These are phyloP conservation scores for Sisymbrium altissimum DNA, from an alignment of 345 rosid genomes.

Conservation along the genomic window DNA sequence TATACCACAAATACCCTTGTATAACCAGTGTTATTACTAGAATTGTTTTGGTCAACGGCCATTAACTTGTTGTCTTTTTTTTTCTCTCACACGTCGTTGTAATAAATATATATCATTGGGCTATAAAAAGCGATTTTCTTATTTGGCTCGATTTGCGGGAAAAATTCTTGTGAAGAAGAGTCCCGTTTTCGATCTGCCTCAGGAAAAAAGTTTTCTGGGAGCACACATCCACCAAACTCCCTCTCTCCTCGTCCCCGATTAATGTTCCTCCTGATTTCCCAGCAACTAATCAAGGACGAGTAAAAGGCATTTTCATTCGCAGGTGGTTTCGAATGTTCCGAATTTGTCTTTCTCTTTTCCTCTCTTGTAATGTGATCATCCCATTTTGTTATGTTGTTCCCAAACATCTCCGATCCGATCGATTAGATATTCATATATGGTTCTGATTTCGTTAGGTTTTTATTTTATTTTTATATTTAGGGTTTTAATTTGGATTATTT, in stretches of 20 bases:
- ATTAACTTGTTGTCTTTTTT: not conserved
- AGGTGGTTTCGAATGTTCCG: too few relatives aligned
- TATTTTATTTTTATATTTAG: too few relatives aligned
- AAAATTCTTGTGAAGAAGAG: constrained; percentile 26
- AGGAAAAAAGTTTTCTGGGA: constrained; percentile 20
- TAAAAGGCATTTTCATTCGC: not conserved
- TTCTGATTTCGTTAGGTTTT: not conserved
- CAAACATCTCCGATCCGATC: not conserved
- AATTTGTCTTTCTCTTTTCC: too few relatives aligned
- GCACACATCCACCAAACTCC: not conserved
- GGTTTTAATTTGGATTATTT: not conserved
- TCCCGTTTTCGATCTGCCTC: constrained; percentile 21
- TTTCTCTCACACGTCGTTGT: constrained; percentile 16
- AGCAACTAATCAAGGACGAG: constrained; percentile 17
- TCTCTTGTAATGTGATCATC: too few relatives aligned
- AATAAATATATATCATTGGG: not conserved
- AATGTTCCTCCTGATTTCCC: not conserved
- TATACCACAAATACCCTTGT: not conserved
- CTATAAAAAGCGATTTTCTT: constrained; percentile 27
- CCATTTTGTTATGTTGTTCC: too few relatives aligned
- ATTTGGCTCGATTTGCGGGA: constrained; percentile 26
- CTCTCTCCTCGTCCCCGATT: too few relatives aligned
- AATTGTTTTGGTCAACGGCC: constrained; percentile 26
- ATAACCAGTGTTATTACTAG: not conserved
- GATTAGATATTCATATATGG: not conserved